Evolutionary conservation across 331 rosid species (phyloP), one percentile per base, ranked within the genome.

Genomic region (Ulmus americana): DNA sequence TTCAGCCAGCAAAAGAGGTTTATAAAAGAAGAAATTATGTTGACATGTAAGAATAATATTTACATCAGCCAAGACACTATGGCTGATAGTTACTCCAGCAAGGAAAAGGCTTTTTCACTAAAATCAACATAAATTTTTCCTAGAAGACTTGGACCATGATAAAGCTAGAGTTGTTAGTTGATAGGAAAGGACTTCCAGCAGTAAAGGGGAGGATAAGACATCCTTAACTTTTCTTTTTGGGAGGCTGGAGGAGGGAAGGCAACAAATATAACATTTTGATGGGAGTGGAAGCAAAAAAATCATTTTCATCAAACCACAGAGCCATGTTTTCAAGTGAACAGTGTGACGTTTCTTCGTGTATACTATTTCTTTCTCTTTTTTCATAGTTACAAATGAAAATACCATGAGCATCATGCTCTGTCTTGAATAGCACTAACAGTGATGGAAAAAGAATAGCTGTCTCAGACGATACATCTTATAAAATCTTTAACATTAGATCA

Each of bases 1-100:
- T 49, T 35, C 44, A 43, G 50, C 49, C 38, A 35, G 59, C 22
- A 68, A 75, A 49, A 28, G 45, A 43, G 22, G 59, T 51, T 22
- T 48, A 42, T 15, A 13, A 50, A n/a, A 8, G 22, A n/a, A 14
- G 10, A 20, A 10, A 55, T 20, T 55, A 12, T 22, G 52, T 66
- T 55, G 7, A 44, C 13, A 20, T 40, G n/a, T 11, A 13, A 15
- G 9, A 5, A 11, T 13, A 39, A 15, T 5, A 38, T 38, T 50
- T 1, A 16, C 46, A 10, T 16, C 47, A 51, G 15, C 48, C 46
- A 39, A 66, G 53, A 52, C 49, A 65, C 5, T 15, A 28, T 10
- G 12, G 61, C n/a, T 28, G 40, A 51, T 11, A 3, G 47, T 51
- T 40, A 64, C 40, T 39, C 8, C 59, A 50, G 38, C 55, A 14